phyloP scores from a whole-genome alignment of 192 early-diverging fungal species.

The Spizellomyces sp. region DNA sequence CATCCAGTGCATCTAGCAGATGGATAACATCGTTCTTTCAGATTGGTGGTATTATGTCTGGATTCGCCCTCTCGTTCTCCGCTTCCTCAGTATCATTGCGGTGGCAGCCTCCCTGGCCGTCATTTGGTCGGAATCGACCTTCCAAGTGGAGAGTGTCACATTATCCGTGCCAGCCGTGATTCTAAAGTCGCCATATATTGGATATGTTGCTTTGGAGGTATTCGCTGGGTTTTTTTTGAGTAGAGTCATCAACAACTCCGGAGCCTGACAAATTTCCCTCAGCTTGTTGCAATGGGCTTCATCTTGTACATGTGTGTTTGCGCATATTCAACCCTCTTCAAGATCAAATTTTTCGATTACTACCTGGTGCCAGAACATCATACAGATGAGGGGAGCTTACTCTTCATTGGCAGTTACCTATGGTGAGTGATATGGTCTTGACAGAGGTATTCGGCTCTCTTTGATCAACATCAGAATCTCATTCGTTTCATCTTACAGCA shows the following conservation, averaged over 20 bases:
- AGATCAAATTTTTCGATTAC: conserved; percentile 84
- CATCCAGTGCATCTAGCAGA: not conserved
- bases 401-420: conserved; percentile 93
- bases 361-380: conserved; percentile 94
- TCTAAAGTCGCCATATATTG: conserved; percentile 36
- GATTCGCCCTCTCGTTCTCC: conserved; percentile 67
- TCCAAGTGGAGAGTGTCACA: conserved; percentile 58
- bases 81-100: conserved; percentile 59
- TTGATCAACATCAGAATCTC: not conserved
- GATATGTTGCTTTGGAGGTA: conserved; percentile 52
- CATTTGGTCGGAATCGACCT: conserved; percentile 95
- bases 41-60: conserved; percentile 88
- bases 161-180: conserved; percentile 76
- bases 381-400: conserved; percentile 85
- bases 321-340: conserved; percentile 90
- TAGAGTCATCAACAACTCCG: not conserved
- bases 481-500: conserved; percentile 26
- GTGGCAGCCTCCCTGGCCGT: conserved; percentile 67
- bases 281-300: conserved; percentile 73
- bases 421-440: conserved; percentile 55
- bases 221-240: not conserved
- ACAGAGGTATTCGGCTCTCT: not conserved
- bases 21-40: not conserved
- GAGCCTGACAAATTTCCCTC: conserved; percentile 7
- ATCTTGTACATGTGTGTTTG: conserved; percentile 92